Percentiles rank a stretch among this genome's conserved stretches.
Evolutionary conservation across 129 eudicot species (phyloP).

Genomic region (Arctium lappa): DNA sequence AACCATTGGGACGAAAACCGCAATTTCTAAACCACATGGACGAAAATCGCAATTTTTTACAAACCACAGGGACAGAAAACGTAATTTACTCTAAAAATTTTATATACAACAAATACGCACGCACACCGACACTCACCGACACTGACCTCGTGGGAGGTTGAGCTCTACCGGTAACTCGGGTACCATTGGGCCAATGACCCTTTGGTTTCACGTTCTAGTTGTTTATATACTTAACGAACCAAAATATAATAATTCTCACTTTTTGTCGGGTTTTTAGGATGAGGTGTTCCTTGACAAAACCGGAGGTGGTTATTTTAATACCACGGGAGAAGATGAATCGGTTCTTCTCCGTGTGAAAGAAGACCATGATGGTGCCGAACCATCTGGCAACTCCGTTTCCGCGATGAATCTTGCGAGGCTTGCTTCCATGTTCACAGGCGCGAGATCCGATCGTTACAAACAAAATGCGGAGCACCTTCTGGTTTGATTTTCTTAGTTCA

Average conservation of each 20-base stretch:
- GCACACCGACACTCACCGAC: not conserved
- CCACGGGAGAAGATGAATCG: slow-evolving; percentile 83
- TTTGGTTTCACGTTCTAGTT: not conserved
- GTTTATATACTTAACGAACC: not conserved
- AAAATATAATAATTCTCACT: not conserved
- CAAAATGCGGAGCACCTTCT: slow-evolving; percentile 62
- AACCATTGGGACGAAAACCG: not conserved
- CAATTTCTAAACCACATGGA: not conserved
- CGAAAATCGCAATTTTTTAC: not conserved
- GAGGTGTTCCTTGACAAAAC: slow-evolving; percentile 78
- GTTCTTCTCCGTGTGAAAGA: slow-evolving; percentile 95
- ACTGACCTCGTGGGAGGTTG: not conserved
- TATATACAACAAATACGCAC: not conserved
- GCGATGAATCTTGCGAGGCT: slow-evolving; percentile 71
- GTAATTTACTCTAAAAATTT: not conserved
- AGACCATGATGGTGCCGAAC: slow-evolving; percentile 98
- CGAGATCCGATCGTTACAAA: slow-evolving; percentile 54
- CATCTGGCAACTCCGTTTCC: slow-evolving; percentile 92
- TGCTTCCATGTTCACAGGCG: slow-evolving; percentile 52
- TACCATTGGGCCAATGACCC: too few relatives aligned
- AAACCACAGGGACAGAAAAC: not conserved
- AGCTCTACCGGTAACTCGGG: too few relatives aligned
- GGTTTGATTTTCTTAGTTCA: slow-evolving; percentile 40
- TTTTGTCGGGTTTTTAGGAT: slow-evolving; percentile 40
- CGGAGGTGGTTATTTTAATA: slow-evolving; percentile 91